A percentile compares a stretch with the other conserved stretches of the same genome.
Evolutionary conservation across 2,329 filamentous ascomycete species (phyloP).

Genomic region (Neopestalotiopsis rosae): DNA sequence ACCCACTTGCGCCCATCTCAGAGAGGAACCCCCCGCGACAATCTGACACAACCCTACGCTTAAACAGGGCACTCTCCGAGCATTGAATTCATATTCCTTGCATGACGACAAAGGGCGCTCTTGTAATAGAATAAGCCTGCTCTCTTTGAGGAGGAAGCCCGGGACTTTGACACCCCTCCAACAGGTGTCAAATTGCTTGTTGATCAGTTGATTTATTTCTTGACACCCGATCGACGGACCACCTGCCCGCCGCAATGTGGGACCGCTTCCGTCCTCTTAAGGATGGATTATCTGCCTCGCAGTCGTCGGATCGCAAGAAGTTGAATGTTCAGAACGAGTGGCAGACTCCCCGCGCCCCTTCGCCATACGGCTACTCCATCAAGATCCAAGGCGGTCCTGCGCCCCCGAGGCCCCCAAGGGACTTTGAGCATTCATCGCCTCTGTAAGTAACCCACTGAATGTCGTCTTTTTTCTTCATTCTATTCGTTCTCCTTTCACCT

Average conservation of each 20-base stretch:
- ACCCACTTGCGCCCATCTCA: conserved; percentile 3
- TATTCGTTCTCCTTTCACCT: conserved; percentile 7
- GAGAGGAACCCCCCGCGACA: conserved; percentile 17
- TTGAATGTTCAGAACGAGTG: conserved; percentile 31
- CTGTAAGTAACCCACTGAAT: not conserved
- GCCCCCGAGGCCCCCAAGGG: conserved; percentile 16
- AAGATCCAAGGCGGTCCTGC: conserved; percentile 22
- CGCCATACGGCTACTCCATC: conserved; percentile 23
- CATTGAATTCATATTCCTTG: not conserved
- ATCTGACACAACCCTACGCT: conserved; percentile 19
- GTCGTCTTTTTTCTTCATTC: not conserved
- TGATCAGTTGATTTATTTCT: not conserved
- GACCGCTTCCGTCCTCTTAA: conserved; percentile 39
- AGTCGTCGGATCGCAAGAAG: conserved; percentile 32
- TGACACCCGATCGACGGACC: not conserved
- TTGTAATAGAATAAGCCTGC: not conserved
- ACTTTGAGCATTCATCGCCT: conserved; percentile 7
- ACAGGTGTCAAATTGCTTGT: not conserved
- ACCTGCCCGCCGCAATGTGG: conserved; percentile 37
- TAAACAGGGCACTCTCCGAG: not conserved
- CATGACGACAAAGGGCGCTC: no score
- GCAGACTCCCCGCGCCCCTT: conserved; percentile 34
- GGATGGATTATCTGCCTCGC: conserved; percentile 23
- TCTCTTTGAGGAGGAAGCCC: not conserved
- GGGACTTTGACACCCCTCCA: not conserved